Base-by-base conservation (phyloP, 306 rosid genomes). In the Begonia fuchsioides region DNA sequence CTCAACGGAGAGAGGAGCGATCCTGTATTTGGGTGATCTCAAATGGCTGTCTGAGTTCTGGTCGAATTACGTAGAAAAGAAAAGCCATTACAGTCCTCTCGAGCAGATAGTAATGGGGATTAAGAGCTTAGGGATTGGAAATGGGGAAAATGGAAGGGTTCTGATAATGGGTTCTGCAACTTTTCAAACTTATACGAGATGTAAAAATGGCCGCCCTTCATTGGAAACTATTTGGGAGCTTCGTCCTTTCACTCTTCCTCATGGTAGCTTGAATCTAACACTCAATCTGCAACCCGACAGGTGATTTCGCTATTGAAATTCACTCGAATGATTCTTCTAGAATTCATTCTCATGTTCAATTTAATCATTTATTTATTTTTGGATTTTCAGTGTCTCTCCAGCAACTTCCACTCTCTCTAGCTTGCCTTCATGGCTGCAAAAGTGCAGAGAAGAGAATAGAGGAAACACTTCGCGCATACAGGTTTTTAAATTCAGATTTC, bases 181-280 rank as follows among this genome's bases (percentile, higher is more conserved):
- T 44, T 75, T 82, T 39, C 87, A 72, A 20, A 60, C 82, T 6
- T 86, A 76, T 71, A 70, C 66, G 72, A 82, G 68, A 67, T 74
- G 84, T 51, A 86, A 82, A 54, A 62, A 58, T 13, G 79, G 76
- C 49, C 72, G 68, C 32, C 90, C 88, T 48, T 82, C 96, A 32
- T 62, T 86, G 26, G 94, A 86, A 68, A 41, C 77, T 26, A 55
- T 86, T 41, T 86, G 88, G 96, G 88, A 83, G 49, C 96, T 86
- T 62, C 83, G 79, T 43, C 94, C 96, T 47, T 71, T 79, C 16
- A 68, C 78, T 2, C 53, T 75, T 63, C 96, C 96, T 38, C 83
- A 70, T 57, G 83, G 81, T 5, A 77, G 83, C 69, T 66, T 82
- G 10, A 79, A 75, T 76, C 66, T 86, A 13, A 79, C 79, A 57